Evolutionary conservation across 202 grass and related monocot genomes (phyloP).

Genomic region (Carex sylvatica): DNA sequence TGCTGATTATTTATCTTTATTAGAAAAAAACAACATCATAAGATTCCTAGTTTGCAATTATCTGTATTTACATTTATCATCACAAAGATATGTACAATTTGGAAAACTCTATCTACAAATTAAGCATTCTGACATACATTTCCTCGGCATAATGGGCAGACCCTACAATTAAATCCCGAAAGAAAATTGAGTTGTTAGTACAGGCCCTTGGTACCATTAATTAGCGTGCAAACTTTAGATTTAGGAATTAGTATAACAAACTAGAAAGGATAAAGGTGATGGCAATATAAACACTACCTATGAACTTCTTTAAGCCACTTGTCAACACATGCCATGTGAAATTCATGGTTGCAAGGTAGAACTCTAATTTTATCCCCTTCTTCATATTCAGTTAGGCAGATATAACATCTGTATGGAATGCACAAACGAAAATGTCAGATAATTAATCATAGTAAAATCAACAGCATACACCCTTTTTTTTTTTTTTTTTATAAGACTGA

Average conservation of each 20-base stretch:
- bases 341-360: conserved; percentile 92
- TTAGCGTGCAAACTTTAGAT: background rate
- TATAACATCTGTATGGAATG: conserved; percentile 64
- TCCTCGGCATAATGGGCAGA: conserved; percentile 80
- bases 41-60: conserved; percentile 21
- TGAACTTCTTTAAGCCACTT: conserved; percentile 99
- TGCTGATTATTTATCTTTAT: background rate
- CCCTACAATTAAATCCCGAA: conserved; percentile 39
- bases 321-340: conserved; percentile 79
- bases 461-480: background rate
- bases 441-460: background rate
- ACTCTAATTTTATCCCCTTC: conserved; percentile 81
- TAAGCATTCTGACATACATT: conserved; percentile 63
- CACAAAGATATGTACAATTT: conserved; percentile 2
- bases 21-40: conserved; percentile 6
- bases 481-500: conserved; percentile 8
- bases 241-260: background rate
- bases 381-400: conserved; percentile 92
- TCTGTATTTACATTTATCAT: conserved; percentile 22
- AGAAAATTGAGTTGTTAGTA: conserved; percentile 10
- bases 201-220: background rate
- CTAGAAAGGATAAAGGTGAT: background rate
- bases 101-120: conserved; percentile 22
- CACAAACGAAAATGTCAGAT: conserved; percentile 4
- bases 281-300: conserved; percentile 40